Evolutionary conservation across 2,329 filamentous ascomycete genomes (phyloP), one percentile per base, ranked within the genome.

Genomic region (Venturiaceae sp.): DNA sequence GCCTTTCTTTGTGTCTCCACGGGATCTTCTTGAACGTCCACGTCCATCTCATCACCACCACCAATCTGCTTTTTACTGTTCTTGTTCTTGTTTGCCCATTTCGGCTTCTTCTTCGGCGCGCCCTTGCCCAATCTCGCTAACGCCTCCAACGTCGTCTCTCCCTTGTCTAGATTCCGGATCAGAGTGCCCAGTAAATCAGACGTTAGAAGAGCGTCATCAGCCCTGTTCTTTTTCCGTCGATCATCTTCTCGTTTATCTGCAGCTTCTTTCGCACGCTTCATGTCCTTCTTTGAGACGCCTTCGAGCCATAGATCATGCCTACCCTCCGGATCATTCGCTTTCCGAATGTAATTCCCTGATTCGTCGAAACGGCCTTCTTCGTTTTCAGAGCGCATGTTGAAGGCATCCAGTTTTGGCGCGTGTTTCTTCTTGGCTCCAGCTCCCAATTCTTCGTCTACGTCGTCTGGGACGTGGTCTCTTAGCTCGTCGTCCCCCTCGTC

Each of bases 291-390:
- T 64, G 87, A 94, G 21, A 96, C 77, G 0, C 94, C 94, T 47
- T 96, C 88, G 21, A 99, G 75, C 94, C 94, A 99, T 33, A 82
- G 82, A 74, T 99, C 94, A 71, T 99, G 91, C 26, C 88, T 83
- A 0, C 92, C 90, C 65, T 97, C 91, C 0, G 90, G 90, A 66
- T 99, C 94, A 8, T 76, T 82, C 0, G 92, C 92, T 71, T 95
- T 95, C 59, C 94, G 84, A 47, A 99, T 84, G 69, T 85, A 99
- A 71, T 97, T 99, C 9, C 92, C 92, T 1, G 85, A 77, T 65
- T 94, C 88, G 69, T 99, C 94, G 66, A 96, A 99, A 11, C 85
- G 82, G 1, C 94, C 94, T 65, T 97, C 92, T 67, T 97, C 91
- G 70, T 95, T 86, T 71, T 99, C 94, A 13, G 83, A 77, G 60